Conservation (phyloP, 2,329 filamentous ascomycete genomes). For the Mycosphaerella sp. region DNA sequence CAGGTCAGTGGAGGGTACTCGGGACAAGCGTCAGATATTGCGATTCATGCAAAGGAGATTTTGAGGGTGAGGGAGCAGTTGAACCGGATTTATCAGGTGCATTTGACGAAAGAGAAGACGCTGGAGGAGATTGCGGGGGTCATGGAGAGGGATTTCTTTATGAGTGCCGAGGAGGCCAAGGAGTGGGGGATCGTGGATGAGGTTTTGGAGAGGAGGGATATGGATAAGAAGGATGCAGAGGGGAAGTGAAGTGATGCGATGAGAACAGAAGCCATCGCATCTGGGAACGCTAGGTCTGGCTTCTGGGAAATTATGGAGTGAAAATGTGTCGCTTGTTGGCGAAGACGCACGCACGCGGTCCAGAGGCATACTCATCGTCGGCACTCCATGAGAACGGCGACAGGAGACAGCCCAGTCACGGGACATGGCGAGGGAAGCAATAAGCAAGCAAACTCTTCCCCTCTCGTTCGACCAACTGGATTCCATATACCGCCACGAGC, state of each 20-base stretch:
- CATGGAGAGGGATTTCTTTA: slow-evolving; percentile 96
- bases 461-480: no score
- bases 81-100: slow-evolving; percentile 81
- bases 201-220: slow-evolving; percentile 60
- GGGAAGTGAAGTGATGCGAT: background rate
- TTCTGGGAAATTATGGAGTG: no score
- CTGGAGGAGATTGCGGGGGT: slow-evolving; percentile 82
- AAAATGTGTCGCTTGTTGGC: no score
- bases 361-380: no score
- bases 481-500: no score
- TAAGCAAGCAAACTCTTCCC: no score
- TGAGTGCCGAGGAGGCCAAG: slow-evolving; percentile 80
- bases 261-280: no score
- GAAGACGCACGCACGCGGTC: no score
- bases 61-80: slow-evolving; percentile 75
- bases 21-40: slow-evolving; percentile 70
- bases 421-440: no score
- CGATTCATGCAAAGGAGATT: slow-evolving; percentile 97
- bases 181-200: slow-evolving; percentile 90
- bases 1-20: slow-evolving; percentile 75
- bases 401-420: no score
- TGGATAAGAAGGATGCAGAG: slow-evolving; percentile 3
- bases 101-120: slow-evolving; percentile 74
- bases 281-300: no score
- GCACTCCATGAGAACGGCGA: no score